Evolutionary conservation across 345 rosid genomes (phyloP).

Genomic region (Melaleuca alternifolia): DNA sequence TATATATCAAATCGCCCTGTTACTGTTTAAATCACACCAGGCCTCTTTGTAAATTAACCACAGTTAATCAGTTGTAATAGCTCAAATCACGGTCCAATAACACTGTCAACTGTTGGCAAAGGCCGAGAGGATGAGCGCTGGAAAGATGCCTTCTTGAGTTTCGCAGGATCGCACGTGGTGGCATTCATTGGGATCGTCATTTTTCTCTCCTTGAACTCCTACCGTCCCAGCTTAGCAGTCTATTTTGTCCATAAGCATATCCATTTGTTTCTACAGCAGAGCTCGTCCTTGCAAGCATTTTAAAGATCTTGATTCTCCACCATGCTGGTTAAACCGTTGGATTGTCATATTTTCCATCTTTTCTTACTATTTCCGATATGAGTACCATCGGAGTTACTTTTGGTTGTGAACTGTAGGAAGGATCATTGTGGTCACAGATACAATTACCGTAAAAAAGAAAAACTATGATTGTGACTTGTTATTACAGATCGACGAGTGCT

Average conservation of each 20-base stretch:
- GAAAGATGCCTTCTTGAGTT: neutral
- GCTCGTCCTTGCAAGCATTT: neutral
- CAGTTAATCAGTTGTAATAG: neutral
- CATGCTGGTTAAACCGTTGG: constrained; percentile 31
- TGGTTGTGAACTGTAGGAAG: neutral
- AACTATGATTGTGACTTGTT: neutral
- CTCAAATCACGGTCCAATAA: neutral
- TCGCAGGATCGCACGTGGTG: neutral
- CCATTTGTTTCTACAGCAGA: neutral
- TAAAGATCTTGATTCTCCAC: constrained; percentile 50
- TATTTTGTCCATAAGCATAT: neutral
- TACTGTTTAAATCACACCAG: no score
- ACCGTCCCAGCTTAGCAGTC: no score
- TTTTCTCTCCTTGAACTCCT: neutral
- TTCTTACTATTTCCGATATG: neutral
- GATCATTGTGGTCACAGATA: no score
- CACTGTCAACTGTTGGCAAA: neutral
- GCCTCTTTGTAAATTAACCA: no score
- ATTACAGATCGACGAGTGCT: neutral
- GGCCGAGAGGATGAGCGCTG: neutral
- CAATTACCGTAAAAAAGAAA: no score
- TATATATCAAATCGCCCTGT: no score
- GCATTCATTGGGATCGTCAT: neutral
- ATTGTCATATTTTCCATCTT: neutral
- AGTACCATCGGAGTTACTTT: neutral